Evolutionary conservation across 495 filamentous ascomycete genomes (phyloP), one percentile per base, ranked within the genome.

Genomic region (Talaromyces ruber): DNA sequence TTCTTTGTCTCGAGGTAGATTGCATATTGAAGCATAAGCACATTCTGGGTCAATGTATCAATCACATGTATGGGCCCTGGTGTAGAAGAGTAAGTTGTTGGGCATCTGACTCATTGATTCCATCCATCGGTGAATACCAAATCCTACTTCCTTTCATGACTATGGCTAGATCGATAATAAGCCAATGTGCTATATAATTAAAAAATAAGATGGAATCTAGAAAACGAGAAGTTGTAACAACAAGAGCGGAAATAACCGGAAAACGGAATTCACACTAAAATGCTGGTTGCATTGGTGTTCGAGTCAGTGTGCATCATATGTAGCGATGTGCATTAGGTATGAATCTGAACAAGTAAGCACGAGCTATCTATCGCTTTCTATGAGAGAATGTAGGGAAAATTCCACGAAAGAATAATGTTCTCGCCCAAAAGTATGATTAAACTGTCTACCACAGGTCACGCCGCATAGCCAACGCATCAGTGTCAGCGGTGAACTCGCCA

Each of bases 401-500:
- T 47, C 18, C 24, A n/a, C 51, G 12, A 54, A 54, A 29, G 21
- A 54, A 54, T 22, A 16, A 25, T 26, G 9, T 54, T 26, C 12
- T 11, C 1, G 26, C 18, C 18, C 18, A 21, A 9, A 52, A 25
- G 34, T 39, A 39, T 4, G 14, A 16, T 12, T 29, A 9, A 26
- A 25, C 26, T 28, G 4, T 57, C 26, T 47, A 60, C 59, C 59
- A 60, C 45, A 60, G n/a, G 18, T 60, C 59, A n/a, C 43, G 39
- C 11, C 59, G 59, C 43, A 51, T 16, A 32, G 59, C 25, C 59
- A 60, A 51, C 18, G 59, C 59, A 51, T 60, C 43, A 28, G 59
- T 60, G 50, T 60, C 59, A 52, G 59, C 39, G 28, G 59, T 60
- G 45, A 60, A 60, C 45, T 51, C 59, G 8, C 59, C 43, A 32